Conservation (phyloP, 805 yeast species). For the Candida multigemmis region DNA sequence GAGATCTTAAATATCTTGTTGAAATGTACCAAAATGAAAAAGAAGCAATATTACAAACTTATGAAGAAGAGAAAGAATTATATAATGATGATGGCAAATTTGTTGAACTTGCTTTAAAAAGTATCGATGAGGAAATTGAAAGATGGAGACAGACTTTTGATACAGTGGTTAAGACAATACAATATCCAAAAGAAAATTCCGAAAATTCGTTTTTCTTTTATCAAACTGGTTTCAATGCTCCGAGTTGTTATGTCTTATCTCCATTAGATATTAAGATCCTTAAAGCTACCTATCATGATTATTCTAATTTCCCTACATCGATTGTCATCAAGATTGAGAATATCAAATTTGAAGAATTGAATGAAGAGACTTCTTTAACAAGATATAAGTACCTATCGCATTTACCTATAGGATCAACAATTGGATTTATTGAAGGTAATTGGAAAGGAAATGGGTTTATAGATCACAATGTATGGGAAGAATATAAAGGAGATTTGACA, state of each 20-base stretch:
- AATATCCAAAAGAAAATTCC: background rate
- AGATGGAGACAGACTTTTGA: constrained; percentile 14
- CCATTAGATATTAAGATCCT: constrained; percentile 75
- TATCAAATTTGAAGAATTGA: constrained; percentile 55
- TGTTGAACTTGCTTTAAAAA: constrained; percentile 44
- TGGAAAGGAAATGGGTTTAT: constrained; percentile 45
- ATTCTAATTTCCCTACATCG: constrained; percentile 58
- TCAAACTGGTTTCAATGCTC: constrained; percentile 64
- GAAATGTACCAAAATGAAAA: constrained; percentile 56
- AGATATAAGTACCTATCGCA: constrained; percentile 71
- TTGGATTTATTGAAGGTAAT: constrained; percentile 78
- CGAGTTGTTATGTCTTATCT: constrained; percentile 57
- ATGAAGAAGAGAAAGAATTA: constrained; percentile 47
- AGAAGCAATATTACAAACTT: constrained; percentile 37
- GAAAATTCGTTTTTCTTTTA: constrained; percentile 56
- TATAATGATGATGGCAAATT: constrained; percentile 54
- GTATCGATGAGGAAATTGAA: constrained; percentile 41
- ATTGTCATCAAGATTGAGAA: constrained; percentile 59
- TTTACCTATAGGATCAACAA: constrained; percentile 75
- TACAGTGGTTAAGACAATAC: background rate
- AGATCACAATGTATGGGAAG: constrained; percentile 24
- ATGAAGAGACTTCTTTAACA: constrained; percentile 48
- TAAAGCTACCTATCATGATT: constrained; percentile 49
- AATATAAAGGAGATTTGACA: constrained; percentile 45
- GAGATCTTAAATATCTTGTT: constrained; percentile 44